Base-by-base conservation (phyloP, 2,329 filamentous ascomycete species). In the Stagonosporopsis chrysanthemi region DNA sequence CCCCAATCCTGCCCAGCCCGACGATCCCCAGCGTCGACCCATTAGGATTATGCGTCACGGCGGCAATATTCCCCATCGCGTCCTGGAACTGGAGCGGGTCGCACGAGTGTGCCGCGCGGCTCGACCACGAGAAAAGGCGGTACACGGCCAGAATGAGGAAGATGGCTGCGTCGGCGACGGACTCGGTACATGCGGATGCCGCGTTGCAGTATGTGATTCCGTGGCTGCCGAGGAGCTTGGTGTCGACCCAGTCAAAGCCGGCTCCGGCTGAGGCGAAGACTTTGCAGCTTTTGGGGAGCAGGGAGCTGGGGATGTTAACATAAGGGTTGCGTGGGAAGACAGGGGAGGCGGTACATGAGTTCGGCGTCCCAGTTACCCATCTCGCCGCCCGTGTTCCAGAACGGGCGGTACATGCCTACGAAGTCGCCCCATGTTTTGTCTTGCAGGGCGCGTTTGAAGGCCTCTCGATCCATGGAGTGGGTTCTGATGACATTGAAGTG, bases 201-300 rank as follows among this genome's bases (percentile, higher is more conserved):
- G 86, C 84, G 76, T 92, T 91, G 80, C 89, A 91, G 77, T 91
- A 92, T 48, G 88, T 76, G 60, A 90, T 84, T 35, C 86, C 88
- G 69, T 81, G 81, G 60, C 85, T 79, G 1, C 85, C 89, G 52
- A 92, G 71, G 1, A 84, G 73, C 66, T 85, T 79, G 24, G 84
- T 83, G 71, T 88, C 82, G 5, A 83, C 84, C 84, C 85, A 87
- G 70, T 88, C 85, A 71, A 85, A 88, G 2, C 86, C 85, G 14
- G 86, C 85, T 2, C 86, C 85, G 1, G 86, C 86, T 15, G 81
- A 83, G 15, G 86, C 83, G 71, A 83, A 87, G 15, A 88, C 81
- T 60, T 80, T 82, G 58, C 84, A 81, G 0, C 81, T 83, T 1
- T 70, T 46, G 0, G 86, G 86, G 4, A 88, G 65, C 2, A 71